phyloP scores from a whole-genome alignment of 371 early-diverging fungal genomes.

The Circinella umbellata region DNA sequence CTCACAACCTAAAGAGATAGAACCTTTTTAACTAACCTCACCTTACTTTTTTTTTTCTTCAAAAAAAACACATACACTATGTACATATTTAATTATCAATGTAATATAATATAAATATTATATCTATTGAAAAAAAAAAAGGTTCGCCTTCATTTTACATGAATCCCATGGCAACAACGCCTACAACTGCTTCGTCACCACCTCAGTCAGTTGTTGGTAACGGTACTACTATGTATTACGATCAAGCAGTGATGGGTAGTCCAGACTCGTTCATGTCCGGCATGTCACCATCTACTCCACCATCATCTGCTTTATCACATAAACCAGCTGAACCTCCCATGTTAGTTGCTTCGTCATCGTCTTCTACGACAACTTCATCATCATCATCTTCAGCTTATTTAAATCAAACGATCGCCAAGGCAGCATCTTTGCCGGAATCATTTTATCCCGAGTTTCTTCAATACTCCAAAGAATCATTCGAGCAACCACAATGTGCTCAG shows the following conservation, averaged over 20 bases:
- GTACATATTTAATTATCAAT: no score
- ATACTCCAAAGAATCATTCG: conserved; percentile 50
- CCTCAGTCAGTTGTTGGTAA: not conserved
- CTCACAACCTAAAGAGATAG: no score
- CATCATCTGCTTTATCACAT: conserved; percentile 8
- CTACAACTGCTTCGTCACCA: conserved; percentile 6
- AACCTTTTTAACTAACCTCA: not conserved
- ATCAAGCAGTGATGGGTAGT: conserved; percentile 22
- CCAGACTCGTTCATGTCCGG: conserved; percentile 38
- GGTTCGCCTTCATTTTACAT: conserved; percentile 12
- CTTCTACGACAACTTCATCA: conserved; percentile 27
- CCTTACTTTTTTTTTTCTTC: no score
- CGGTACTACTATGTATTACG: not conserved
- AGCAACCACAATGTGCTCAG: conserved; percentile 26
- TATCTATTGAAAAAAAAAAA: not conserved
- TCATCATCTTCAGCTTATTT: conserved; percentile 33
- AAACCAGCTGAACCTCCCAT: conserved; percentile 33
- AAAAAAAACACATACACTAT: no score
- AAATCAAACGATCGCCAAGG: conserved; percentile 46
- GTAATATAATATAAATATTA: no score
- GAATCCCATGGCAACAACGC: not conserved
- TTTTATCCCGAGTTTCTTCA: conserved; percentile 54
- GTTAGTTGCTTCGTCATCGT: conserved; percentile 40
- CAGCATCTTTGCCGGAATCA: conserved; percentile 47
- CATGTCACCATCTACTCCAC: conserved; percentile 11